Percentiles rank a stretch among this genome's conserved stretches.
These are phyloP conservation scores for Carpinus fangiana DNA, from an alignment of 306 rosid species.

Conservation along the genomic window DNA sequence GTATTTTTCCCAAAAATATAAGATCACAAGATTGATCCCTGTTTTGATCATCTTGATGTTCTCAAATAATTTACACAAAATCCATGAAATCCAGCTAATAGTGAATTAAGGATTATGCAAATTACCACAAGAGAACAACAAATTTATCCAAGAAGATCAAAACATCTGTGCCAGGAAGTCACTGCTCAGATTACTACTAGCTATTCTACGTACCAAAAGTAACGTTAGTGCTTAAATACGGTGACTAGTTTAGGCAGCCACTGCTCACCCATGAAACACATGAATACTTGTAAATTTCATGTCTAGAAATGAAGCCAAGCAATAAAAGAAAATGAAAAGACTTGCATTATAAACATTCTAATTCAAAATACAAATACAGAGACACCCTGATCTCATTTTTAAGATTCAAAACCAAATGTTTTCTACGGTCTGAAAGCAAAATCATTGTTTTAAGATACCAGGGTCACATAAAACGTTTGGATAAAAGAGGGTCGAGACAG, in stretches of 20 bases:
- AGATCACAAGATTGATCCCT: too few relatives aligned
- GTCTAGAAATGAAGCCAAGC: not conserved
- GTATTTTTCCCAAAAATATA: too few relatives aligned
- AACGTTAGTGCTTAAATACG: not conserved
- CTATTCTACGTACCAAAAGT: too few relatives aligned
- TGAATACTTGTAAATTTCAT: not conserved
- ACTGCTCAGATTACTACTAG: too few relatives aligned
- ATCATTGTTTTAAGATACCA: not conserved
- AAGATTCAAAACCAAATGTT: not conserved
- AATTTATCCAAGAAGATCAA: too few relatives aligned
- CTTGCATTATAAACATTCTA: constrained; percentile 4
- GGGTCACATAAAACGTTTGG: not conserved
- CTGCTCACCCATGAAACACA: not conserved
- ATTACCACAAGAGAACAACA: too few relatives aligned
- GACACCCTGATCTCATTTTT: not conserved
- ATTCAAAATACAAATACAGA: not conserved
- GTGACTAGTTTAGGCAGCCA: not conserved
- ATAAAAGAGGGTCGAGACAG: not conserved
- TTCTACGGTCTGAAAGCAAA: not conserved
- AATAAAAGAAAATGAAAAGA: not conserved
- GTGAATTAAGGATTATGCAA: too few relatives aligned
- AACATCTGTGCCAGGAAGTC: too few relatives aligned
- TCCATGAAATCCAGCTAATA: too few relatives aligned
- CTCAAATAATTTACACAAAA: too few relatives aligned
- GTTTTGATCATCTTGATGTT: too few relatives aligned